Conservation (phyloP, 495 filamentous ascomycete genomes). For the Tuber magnatum region DNA sequence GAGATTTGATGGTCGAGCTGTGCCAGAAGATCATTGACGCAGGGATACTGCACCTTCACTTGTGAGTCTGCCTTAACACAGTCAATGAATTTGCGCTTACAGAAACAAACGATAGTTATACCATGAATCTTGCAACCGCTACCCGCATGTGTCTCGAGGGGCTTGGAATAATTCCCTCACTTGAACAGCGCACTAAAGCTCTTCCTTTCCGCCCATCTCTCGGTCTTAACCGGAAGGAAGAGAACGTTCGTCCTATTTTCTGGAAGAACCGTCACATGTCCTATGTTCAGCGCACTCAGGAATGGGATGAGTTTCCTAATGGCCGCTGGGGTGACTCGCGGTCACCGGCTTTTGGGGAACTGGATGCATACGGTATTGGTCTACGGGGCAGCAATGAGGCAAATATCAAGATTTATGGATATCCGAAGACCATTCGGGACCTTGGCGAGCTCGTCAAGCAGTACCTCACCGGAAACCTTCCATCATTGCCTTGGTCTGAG, state of each 20-base stretch:
- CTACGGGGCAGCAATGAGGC: slow-evolving; percentile 95
- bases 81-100: slow-evolving; percentile 18
- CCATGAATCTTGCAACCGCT: slow-evolving; percentile 95
- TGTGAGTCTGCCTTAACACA: slow-evolving; percentile 48
- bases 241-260: slow-evolving; percentile 98
- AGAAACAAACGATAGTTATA: slow-evolving; percentile 55
- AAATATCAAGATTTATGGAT: slow-evolving; percentile 91
- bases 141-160: slow-evolving; percentile 91
- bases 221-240: slow-evolving; percentile 73
- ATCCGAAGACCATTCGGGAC: slow-evolving; percentile 70
- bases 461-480: slow-evolving; percentile 71
- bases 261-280: slow-evolving; percentile 96
- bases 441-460: slow-evolving; percentile 73
- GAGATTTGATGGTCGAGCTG: slow-evolving; percentile 82
- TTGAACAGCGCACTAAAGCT: slow-evolving; percentile 65
- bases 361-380: slow-evolving; percentile 92
- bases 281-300: slow-evolving; percentile 89
- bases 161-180: slow-evolving; percentile 68
- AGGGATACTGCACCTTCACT: slow-evolving; percentile 85
- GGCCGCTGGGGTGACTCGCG: slow-evolving; percentile 97
- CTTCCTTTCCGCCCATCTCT: slow-evolving; percentile 95
- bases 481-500: slow-evolving; percentile 91
- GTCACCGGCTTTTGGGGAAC: slow-evolving; percentile 92
- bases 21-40: slow-evolving; percentile 72
- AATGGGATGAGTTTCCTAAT: slow-evolving; percentile 99